Conservation (phyloP, 306 rosid genomes). For the Vicia faba region DNA sequence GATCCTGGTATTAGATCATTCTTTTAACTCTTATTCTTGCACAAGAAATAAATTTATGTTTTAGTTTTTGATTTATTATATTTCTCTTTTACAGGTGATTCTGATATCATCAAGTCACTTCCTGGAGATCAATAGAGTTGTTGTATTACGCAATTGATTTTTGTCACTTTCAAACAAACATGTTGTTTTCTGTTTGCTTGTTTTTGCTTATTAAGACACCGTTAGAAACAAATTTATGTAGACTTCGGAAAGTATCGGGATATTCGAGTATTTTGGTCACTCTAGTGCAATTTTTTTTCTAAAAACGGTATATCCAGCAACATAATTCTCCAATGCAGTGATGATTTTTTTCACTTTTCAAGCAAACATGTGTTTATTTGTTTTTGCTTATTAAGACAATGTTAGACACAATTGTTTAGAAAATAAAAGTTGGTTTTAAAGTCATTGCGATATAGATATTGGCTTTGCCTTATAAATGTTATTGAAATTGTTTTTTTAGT, state of each 20-base stretch:
- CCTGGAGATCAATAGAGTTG: slow-evolving; percentile 44
- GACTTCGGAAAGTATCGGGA: slow-evolving; percentile 18
- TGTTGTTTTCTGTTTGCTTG: slow-evolving; percentile 31
- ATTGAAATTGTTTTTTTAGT: too few relatives aligned
- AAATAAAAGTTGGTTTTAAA: too few relatives aligned
- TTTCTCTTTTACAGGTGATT: slow-evolving; percentile 53
- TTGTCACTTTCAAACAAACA: neutral
- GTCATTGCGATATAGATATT: too few relatives aligned
- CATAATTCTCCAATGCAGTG: too few relatives aligned
- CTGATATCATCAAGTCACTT: slow-evolving; percentile 50
- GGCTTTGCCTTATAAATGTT: too few relatives aligned
- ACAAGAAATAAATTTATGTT: neutral
- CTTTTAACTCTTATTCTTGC: neutral
- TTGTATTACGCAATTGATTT: slow-evolving; percentile 16
- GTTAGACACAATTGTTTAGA: too few relatives aligned
- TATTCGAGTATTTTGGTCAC: slow-evolving; percentile 9
- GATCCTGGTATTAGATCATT: slow-evolving; percentile 61
- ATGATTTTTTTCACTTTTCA: too few relatives aligned
- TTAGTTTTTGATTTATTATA: neutral
- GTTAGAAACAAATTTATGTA: slow-evolving; percentile 20
- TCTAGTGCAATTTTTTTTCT: neutral
- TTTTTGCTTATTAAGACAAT: too few relatives aligned
- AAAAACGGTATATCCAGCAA: neutral
- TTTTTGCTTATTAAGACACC: slow-evolving; percentile 25
- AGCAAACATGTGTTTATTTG: too few relatives aligned